phyloP scores from a whole-genome alignment of 2,329 filamentous ascomycete genomes.

The Penicillium brevicompactum region DNA sequence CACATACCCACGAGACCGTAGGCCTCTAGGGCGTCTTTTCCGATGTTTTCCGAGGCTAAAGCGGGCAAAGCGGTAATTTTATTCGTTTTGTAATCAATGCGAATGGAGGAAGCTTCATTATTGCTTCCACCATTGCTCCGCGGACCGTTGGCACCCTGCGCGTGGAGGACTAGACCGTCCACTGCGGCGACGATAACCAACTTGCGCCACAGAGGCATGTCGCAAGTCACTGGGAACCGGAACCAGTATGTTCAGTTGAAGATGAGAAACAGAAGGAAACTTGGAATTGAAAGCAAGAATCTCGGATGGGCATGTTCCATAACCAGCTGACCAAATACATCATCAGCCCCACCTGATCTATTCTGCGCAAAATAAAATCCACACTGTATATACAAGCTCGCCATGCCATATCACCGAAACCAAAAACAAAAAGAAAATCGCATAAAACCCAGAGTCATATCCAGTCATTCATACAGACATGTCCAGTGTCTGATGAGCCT shows the following conservation, averaged over 20 bases:
- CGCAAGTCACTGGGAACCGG: conserved; percentile 2
- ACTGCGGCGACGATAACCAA: conserved; percentile 76
- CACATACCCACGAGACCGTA: conserved; percentile 60
- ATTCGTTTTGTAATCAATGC: conserved; percentile 69
- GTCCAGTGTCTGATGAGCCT: conserved; percentile 26
- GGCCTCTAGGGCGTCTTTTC: conserved; percentile 46
- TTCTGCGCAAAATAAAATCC: conserved; percentile 7
- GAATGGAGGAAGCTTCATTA: conserved; percentile 62
- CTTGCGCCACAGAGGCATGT: conserved; percentile 81
- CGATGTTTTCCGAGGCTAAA: conserved; percentile 25
- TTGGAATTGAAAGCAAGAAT: conserved; percentile 2
- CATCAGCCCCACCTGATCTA: conserved; percentile 25
- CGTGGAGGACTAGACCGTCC: conserved; percentile 81
- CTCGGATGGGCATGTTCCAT: conserved; percentile 19
- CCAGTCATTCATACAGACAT: conserved; percentile 31
- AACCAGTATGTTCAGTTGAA: background rate
- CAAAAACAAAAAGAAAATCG: conserved; percentile 18
- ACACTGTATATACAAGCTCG: conserved; percentile 27
- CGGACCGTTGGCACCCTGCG: conserved; percentile 54
- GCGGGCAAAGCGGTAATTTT: conserved; percentile 52
- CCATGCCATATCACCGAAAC: conserved; percentile 14
- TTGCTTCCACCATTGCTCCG: conserved; percentile 45
- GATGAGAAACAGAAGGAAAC: background rate
- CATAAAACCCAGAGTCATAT: conserved; percentile 30
- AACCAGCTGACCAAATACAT: conserved; percentile 30